phyloP scores from a whole-genome alignment of 1,284 basidiomycete genomes.

The Rhodotorula sp. region DNA sequence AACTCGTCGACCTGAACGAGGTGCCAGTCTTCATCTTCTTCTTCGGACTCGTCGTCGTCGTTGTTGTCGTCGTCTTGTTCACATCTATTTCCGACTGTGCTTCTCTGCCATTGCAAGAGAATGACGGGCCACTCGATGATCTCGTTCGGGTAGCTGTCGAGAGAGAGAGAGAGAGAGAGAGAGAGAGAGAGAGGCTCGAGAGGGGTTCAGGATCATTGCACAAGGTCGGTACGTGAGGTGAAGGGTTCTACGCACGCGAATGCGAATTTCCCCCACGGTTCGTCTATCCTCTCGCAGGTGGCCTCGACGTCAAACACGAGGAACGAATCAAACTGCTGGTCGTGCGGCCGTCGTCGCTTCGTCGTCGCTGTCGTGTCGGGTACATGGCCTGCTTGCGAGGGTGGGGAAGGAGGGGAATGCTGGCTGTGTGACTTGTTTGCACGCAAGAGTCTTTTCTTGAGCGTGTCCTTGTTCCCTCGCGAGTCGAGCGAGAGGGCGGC shows the following conservation, averaged over 20 bases:
- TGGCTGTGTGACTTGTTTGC: no score
- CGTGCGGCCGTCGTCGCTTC: constrained; percentile 5
- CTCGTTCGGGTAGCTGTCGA: constrained; percentile 60
- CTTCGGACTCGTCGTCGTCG: constrained; percentile 47
- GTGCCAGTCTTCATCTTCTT: constrained; percentile 48
- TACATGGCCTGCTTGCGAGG: no score
- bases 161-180: not conserved
- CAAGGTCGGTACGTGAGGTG: not conserved
- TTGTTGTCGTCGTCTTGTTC: not conserved
- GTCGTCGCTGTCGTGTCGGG: no score
- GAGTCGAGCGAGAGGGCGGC: constrained; percentile 44
- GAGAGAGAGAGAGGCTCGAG: not conserved
- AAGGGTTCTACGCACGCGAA: constrained; percentile 20
- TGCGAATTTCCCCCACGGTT: constrained; percentile 16
- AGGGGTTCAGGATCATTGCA: not conserved
- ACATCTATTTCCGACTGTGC: not conserved
- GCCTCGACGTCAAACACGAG: constrained; percentile 76
- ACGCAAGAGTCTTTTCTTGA: constrained; percentile 25
- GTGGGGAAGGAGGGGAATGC: not conserved
- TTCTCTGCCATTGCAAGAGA: constrained; percentile 68
- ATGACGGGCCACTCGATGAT: constrained; percentile 92
- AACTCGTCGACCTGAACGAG: constrained; percentile 75
- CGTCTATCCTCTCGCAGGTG: constrained; percentile 62
- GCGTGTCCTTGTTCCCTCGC: constrained; percentile 45
- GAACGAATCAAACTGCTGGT: constrained; percentile 49